Percentiles rank a stretch among this genome's conserved stretches.
Conservation (phyloP, 1,139 yeast species). For the Magnusiomyces paraingens region DNA sequence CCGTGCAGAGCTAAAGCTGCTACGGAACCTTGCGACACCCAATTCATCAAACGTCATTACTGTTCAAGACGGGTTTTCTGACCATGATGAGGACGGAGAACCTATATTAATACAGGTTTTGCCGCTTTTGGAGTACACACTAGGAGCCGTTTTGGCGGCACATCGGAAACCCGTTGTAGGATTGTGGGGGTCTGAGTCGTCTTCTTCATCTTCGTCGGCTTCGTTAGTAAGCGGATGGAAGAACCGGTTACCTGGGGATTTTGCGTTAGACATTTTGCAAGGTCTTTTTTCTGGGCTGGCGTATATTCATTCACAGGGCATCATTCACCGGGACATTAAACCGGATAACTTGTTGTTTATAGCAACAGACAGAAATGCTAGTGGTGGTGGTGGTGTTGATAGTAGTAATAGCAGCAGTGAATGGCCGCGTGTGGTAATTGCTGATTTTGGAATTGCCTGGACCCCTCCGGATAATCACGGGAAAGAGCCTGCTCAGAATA, state of each 20-base stretch:
- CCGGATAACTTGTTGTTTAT: conserved; percentile 66
- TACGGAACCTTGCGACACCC: conserved; percentile 21
- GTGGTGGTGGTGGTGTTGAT: conserved; percentile 5
- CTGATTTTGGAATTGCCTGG: conserved; percentile 77
- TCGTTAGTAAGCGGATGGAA: conserved; percentile 28
- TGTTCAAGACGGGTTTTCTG: conserved; percentile 29
- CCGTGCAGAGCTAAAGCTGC: conserved; percentile 37
- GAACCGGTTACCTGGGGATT: conserved; percentile 27
- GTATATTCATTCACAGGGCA: conserved; percentile 48
- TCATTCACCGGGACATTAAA: conserved; percentile 87
- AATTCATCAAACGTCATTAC: conserved; percentile 20
- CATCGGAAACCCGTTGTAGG: conserved; percentile 29
- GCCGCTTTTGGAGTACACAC: conserved; percentile 36
- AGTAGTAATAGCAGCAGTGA: conserved; percentile 23
- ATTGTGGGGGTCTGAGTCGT: conserved; percentile 14
- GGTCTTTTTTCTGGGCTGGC: conserved; percentile 46
- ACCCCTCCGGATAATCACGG: conserved; percentile 35
- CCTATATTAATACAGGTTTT: conserved; percentile 34
- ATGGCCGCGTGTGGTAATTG: conserved; percentile 32
- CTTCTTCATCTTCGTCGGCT: conserved; percentile 22
- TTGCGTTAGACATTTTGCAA: conserved; percentile 33
- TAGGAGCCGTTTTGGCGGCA: conserved; percentile 32
- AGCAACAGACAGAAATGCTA: not conserved
- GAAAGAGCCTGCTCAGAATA: conserved; percentile 43
- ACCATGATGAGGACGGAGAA: conserved; percentile 32